A percentile compares a stretch with the other conserved stretches of the same genome.
These are phyloP conservation scores for Yamadazyma sp. DNA, from an alignment of 805 yeast species.

Conservation along the genomic window DNA sequence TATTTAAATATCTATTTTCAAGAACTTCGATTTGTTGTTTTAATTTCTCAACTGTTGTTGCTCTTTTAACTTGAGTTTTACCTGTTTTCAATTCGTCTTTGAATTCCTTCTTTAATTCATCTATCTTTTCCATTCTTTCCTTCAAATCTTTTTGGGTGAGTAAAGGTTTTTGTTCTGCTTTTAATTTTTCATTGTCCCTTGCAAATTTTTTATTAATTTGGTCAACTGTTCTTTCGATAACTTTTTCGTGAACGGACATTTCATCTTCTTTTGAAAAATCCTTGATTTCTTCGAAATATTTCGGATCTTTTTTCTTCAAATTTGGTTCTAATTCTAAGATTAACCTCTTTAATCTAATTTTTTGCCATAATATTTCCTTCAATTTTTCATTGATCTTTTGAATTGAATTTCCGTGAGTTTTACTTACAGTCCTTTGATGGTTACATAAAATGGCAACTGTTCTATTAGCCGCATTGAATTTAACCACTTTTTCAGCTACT, in stretches of 20 bases:
- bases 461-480: constrained; percentile 91
- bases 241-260: constrained; percentile 50
- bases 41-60: constrained; percentile 63
- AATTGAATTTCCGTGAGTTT: constrained; percentile 77
- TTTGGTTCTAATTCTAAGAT: constrained; percentile 62
- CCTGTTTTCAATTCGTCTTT: constrained; percentile 58
- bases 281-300: constrained; percentile 65
- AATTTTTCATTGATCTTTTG: constrained; percentile 75
- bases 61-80: constrained; percentile 51
- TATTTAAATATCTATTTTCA: constrained; percentile 66
- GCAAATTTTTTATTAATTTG: constrained; percentile 61
- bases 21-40: constrained; percentile 66
- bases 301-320: constrained; percentile 48
- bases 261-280: constrained; percentile 67
- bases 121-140: constrained; percentile 54
- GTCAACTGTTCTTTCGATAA: constrained; percentile 65
- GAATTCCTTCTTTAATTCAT: constrained; percentile 50
- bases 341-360: constrained; percentile 68
- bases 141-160: constrained; percentile 55
- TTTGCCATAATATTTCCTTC: constrained; percentile 82
- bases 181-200: constrained; percentile 74
- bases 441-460: constrained; percentile 95
- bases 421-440: constrained; percentile 91
- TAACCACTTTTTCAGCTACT: constrained; percentile 80
- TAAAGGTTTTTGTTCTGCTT: constrained; percentile 52